Evolutionary conservation across 129 eudicot genomes (phyloP).

Genomic region (Flaveria trinervia): DNA sequence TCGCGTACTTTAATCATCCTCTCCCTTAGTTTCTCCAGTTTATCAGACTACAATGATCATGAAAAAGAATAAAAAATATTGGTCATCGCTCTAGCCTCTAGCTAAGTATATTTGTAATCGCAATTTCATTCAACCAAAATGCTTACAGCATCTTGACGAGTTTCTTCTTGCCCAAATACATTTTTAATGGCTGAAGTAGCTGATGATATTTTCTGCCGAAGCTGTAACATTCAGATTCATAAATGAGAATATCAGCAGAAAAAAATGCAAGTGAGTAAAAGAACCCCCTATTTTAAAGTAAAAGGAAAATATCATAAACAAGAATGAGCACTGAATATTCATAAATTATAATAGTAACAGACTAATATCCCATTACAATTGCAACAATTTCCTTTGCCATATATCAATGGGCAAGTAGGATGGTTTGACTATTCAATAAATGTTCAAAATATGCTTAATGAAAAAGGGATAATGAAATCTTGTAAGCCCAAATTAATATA

Average conservation of each 20-base stretch:
- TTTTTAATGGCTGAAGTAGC: slow-evolving; percentile 96
- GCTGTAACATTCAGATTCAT: slow-evolving; percentile 49
- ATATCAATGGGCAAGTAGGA: too few relatives aligned
- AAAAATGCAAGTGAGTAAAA: background rate
- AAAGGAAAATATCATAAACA: background rate
- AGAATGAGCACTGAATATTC: background rate
- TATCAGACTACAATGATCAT: slow-evolving; percentile 56
- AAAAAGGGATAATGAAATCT: background rate
- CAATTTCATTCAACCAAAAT: background rate
- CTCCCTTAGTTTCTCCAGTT: slow-evolving; percentile 73
- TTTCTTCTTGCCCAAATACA: slow-evolving; percentile 80
- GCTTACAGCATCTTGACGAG: slow-evolving; percentile 67
- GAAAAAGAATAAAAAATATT: background rate
- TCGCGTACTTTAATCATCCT: slow-evolving; percentile 94
- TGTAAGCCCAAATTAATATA: background rate
- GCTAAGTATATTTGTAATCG: background rate
- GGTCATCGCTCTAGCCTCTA: background rate
- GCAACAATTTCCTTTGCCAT: background rate
- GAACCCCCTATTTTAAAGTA: background rate
- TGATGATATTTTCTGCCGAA: slow-evolving; percentile 74
- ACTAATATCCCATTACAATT: background rate
- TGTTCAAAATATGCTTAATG: background rate
- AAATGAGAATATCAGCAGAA: background rate
- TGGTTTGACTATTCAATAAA: too few relatives aligned
- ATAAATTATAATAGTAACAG: too few relatives aligned